These are phyloP conservation scores for Fusarium luffae DNA, from an alignment of 2,329 filamentous ascomycete species.

Conservation along the genomic window DNA sequence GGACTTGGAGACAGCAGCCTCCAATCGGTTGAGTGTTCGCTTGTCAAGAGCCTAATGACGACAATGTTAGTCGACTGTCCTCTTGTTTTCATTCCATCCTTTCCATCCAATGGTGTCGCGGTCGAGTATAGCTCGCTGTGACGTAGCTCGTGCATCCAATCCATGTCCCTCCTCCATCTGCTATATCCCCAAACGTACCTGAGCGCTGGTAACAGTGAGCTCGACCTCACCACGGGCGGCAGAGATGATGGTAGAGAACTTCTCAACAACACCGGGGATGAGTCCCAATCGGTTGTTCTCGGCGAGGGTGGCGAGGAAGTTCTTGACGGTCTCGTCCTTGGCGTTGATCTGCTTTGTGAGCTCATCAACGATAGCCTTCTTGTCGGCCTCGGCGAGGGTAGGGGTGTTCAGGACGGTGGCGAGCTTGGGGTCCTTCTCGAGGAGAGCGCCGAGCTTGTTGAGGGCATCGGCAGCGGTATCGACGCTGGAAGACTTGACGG, in stretches of 20 bases:
- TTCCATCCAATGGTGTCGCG: constrained; percentile 12
- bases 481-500: constrained; percentile 86
- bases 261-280: constrained; percentile 83
- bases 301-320: constrained; percentile 89
- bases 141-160: constrained; percentile 22
- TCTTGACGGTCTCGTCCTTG: constrained; percentile 87
- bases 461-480: constrained; percentile 88
- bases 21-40: constrained; percentile 86
- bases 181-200: constrained; percentile 65
- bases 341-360: constrained; percentile 83
- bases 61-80: constrained; percentile 32
- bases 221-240: constrained; percentile 94
- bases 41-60: constrained; percentile 78
- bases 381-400: constrained; percentile 81
- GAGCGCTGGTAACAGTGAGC: constrained; percentile 88
- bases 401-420: constrained; percentile 79
- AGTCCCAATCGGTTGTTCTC: constrained; percentile 95
- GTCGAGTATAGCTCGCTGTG: constrained; percentile 6
- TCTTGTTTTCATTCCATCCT: constrained; percentile 1
- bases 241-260: constrained; percentile 89
- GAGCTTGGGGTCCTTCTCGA: constrained; percentile 88
- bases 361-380: constrained; percentile 86
- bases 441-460: constrained; percentile 73
- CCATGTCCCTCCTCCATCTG: constrained; percentile 4
- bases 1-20: constrained; percentile 89